Conservation (phyloP, 257 asterid species). For the Oldenlandia corymbosa region DNA sequence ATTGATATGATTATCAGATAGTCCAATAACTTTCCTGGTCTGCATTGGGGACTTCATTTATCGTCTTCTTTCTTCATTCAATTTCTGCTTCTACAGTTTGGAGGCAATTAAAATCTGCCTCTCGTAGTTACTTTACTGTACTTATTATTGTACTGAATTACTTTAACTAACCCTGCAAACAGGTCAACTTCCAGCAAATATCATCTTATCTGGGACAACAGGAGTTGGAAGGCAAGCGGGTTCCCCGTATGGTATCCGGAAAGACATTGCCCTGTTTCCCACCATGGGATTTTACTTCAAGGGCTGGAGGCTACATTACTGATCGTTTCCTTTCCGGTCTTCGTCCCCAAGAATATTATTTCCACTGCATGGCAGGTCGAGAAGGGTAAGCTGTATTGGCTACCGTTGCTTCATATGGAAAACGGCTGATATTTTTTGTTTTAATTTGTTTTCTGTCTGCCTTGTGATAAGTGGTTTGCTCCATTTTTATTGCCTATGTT, state of each 20-base stretch:
- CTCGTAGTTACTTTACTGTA: no score
- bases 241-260: slow-evolving; percentile 98
- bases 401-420: slow-evolving; percentile 5
- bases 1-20: no score
- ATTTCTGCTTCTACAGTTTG: no score
- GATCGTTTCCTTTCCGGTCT: slow-evolving; percentile 97
- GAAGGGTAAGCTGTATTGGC: slow-evolving; percentile 64
- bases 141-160: no score
- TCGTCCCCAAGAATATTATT: slow-evolving; percentile 94
- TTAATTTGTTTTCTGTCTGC: background rate
- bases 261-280: slow-evolving; percentile 89
- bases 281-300: slow-evolving; percentile 91
- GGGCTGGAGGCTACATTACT: slow-evolving; percentile 96
- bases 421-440: slow-evolving; percentile 6
- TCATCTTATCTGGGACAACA: slow-evolving; percentile 96
- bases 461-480: background rate
- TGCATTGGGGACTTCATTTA: no score
- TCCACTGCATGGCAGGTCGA: slow-evolving; percentile 99
- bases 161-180: no score
- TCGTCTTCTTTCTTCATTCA: no score
- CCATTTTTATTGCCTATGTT: background rate
- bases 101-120: no score
- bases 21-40: no score
- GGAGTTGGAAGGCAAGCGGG: slow-evolving; percentile 98
- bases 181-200: slow-evolving; percentile 99